phyloP scores from a whole-genome alignment of 805 yeast species.

The Wickerhamomyces chambardii region DNA sequence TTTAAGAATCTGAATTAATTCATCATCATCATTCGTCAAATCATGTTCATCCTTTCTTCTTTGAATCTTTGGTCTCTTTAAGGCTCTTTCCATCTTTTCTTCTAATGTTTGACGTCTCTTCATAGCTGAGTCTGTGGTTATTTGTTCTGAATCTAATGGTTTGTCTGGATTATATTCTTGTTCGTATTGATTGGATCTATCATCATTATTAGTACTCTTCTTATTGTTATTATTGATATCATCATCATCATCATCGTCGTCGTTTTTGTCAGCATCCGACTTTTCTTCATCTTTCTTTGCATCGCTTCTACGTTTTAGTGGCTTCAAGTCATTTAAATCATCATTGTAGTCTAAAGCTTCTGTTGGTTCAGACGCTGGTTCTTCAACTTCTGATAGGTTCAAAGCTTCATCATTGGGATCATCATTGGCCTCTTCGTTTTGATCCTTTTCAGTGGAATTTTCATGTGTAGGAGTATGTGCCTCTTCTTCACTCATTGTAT shows the following conservation, averaged over 20 bases:
- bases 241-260: no score
- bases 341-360: slow-evolving; percentile 3
- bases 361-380: slow-evolving; percentile 2
- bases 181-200: not conserved
- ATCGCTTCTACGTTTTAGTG: slow-evolving; percentile 11
- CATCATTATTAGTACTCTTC: no score
- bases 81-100: slow-evolving; percentile 67
- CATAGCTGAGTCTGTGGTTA: slow-evolving; percentile 15
- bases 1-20: slow-evolving; percentile 69
- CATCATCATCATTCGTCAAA: slow-evolving; percentile 92
- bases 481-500: no score
- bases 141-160: slow-evolving; percentile 1
- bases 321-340: slow-evolving; percentile 7
- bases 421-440: no score
- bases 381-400: not conserved
- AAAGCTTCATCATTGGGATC: not conserved
- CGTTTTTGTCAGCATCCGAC: no score
- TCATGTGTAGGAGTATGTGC: no score
- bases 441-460: no score
- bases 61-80: slow-evolving; percentile 56
- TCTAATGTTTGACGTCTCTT: slow-evolving; percentile 72
- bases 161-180: no score
- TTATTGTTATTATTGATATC: no score
- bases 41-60: slow-evolving; percentile 83
- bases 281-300: no score